These are phyloP conservation scores for Candolleomyces aberdarensis DNA, from an alignment of 768 basidiomycete genomes.

Conservation along the genomic window DNA sequence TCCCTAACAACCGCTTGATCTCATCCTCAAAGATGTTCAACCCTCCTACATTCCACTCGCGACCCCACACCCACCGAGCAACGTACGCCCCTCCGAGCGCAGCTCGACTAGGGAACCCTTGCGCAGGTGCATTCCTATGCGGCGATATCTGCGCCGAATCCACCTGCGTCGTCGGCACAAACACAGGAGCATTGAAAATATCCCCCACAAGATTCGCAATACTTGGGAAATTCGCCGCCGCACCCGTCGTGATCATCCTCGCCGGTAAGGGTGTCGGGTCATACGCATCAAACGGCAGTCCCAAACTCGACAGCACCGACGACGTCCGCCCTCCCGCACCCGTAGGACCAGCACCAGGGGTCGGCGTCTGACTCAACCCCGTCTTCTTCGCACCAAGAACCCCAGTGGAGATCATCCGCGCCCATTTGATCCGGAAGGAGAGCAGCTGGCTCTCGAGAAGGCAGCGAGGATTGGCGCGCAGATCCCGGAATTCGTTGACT, in stretches of 20 bases:
- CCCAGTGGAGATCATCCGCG: conserved; percentile 66
- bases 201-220: conserved; percentile 79
- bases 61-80: conserved; percentile 85
- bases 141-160: conserved; percentile 71
- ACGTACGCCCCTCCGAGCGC: conserved; percentile 75
- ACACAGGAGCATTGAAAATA: conserved; percentile 79
- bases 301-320: conserved; percentile 43
- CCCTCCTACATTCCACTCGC: conserved; percentile 49
- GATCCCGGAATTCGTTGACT: conserved; percentile 84
- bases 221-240: conserved; percentile 81
- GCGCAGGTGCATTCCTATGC: conserved; percentile 72
- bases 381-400: conserved; percentile 46
- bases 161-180: conserved; percentile 70
- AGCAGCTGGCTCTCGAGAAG: conserved; percentile 80
- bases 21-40: conserved; percentile 78
- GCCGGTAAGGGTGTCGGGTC: conserved; percentile 62
- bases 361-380: conserved; percentile 31
- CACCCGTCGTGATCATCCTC: conserved; percentile 69
- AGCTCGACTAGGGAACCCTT: conserved; percentile 66
- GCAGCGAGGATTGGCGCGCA: conserved; percentile 85
- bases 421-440: conserved; percentile 81
- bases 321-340: conserved; percentile 12
- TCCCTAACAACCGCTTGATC: conserved; percentile 63
- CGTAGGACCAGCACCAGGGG: conserved; percentile 15
- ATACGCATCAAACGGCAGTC: conserved; percentile 77